phyloP scores from a whole-genome alignment of 805 yeast genomes.

The Sugiyamaella boreocaroliniensis region DNA sequence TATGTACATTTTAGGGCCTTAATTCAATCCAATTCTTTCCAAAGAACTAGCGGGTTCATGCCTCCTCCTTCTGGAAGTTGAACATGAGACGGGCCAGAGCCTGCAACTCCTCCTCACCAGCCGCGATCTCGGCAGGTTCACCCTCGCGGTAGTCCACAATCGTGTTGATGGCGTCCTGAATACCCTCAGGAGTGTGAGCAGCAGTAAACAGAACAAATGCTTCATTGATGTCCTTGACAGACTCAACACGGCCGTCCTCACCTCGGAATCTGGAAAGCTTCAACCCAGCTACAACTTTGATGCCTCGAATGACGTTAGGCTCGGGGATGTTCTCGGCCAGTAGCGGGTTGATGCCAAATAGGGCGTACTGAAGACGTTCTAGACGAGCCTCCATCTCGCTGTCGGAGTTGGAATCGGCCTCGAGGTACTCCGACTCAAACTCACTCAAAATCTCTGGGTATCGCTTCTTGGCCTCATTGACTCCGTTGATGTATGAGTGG shows the following conservation, averaged over 20 bases:
- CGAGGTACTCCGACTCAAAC: slow-evolving; percentile 53
- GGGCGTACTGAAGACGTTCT: slow-evolving; percentile 70
- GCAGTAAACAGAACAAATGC: slow-evolving; percentile 44
- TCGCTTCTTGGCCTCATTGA: slow-evolving; percentile 38
- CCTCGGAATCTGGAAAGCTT: slow-evolving; percentile 49
- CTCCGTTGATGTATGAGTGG: slow-evolving; percentile 57
- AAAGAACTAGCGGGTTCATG: neutral
- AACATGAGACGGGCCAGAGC: slow-evolving; percentile 26
- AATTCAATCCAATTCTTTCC: neutral
- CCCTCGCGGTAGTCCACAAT: slow-evolving; percentile 43
- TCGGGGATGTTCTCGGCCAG: slow-evolving; percentile 55
- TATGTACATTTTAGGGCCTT: neutral
- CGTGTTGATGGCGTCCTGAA: slow-evolving; percentile 36
- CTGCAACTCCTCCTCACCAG: slow-evolving; percentile 22
- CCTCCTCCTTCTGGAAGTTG: slow-evolving; percentile 12
- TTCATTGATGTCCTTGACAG: slow-evolving; percentile 36
- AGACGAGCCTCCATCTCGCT: slow-evolving; percentile 59
- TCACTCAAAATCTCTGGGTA: slow-evolving; percentile 47
- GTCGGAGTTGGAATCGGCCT: slow-evolving; percentile 47
- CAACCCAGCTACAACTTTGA: slow-evolving; percentile 60
- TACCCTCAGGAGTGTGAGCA: slow-evolving; percentile 37
- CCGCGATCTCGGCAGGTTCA: slow-evolving; percentile 23
- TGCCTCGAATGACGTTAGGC: slow-evolving; percentile 55
- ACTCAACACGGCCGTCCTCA: slow-evolving; percentile 18
- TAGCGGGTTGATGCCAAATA: slow-evolving; percentile 77